A percentile compares a stretch with the other conserved stretches of the same genome.
These are phyloP conservation scores for Amylostereum areolatum DNA, from an alignment of 1,284 basidiomycete species.

Conservation along the genomic window DNA sequence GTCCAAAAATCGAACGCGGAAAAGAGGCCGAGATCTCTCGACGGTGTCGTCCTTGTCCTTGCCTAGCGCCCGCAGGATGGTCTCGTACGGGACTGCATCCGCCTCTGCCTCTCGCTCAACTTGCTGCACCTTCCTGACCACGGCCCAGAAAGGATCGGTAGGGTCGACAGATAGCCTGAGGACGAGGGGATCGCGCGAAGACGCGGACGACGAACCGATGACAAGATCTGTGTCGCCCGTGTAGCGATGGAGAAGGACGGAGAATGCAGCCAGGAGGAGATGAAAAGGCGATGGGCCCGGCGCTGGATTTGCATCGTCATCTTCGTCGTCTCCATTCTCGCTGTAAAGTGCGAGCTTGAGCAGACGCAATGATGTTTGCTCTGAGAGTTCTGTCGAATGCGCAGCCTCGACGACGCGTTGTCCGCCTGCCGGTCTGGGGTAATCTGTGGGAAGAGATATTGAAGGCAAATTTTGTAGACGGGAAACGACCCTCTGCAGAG, in stretches of 20 bases:
- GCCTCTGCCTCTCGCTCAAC: conserved; percentile 82
- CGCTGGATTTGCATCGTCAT: conserved; percentile 42
- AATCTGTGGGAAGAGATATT: conserved; percentile 94
- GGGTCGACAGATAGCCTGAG: conserved; percentile 85
- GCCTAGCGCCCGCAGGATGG: conserved; percentile 69
- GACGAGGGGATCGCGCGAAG: conserved; percentile 77
- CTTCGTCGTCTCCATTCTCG: conserved; percentile 44
- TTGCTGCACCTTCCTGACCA: conserved; percentile 83
- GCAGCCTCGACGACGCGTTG: conserved; percentile 78
- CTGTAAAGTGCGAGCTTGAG: conserved; percentile 74
- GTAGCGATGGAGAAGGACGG: conserved; percentile 89
- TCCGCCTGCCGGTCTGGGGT: conserved; percentile 77
- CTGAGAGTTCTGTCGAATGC: conserved; percentile 59
- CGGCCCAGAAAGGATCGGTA: conserved; percentile 86
- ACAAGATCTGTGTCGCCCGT: conserved; percentile 95
- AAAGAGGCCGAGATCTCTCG: conserved; percentile 61
- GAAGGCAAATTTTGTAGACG: conserved; percentile 78
- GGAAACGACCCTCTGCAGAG: conserved; percentile 46
- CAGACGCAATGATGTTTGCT: conserved; percentile 62
- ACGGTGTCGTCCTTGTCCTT: conserved; percentile 55
- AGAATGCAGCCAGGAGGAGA: conserved; percentile 87
- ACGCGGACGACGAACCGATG: conserved; percentile 84
- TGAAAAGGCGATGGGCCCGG: conserved; percentile 79
- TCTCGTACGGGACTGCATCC: conserved; percentile 82
- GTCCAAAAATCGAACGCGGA: conserved; percentile 96